Conservation (phyloP, 768 basidiomycete genomes). For the Phaeotremella skinneri region DNA sequence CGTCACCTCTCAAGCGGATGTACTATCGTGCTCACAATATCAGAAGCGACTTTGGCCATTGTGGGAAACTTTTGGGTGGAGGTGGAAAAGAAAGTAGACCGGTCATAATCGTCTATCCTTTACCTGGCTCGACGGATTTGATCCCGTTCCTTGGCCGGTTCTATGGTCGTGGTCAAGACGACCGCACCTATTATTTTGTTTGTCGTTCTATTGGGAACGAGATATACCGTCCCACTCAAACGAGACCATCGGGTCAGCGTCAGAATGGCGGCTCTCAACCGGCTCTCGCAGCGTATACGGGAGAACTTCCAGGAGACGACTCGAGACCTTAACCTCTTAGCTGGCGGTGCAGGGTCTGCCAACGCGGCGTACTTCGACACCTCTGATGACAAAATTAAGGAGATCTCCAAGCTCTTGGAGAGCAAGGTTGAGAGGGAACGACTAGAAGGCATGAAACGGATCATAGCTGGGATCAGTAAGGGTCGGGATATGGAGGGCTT, state of each 20-base stretch:
- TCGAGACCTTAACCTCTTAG: slow-evolving; percentile 44
- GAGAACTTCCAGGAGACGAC: slow-evolving; percentile 52
- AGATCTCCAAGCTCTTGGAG: slow-evolving; percentile 82
- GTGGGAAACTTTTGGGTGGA: background rate
- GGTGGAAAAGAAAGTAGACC: background rate
- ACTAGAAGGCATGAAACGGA: slow-evolving; percentile 88
- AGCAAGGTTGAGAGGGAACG: slow-evolving; percentile 85
- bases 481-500: slow-evolving; percentile 85
- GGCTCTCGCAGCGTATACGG: slow-evolving; percentile 46
- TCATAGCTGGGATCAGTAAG: slow-evolving; percentile 93
- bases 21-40: slow-evolving; percentile 34
- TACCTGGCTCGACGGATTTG: background rate
- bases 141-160: background rate
- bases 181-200: no score
- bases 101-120: background rate
- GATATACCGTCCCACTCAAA: no score
- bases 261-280: slow-evolving; percentile 44
- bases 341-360: slow-evolving; percentile 25
- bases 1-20: background rate
- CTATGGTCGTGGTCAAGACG: no score
- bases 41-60: slow-evolving; percentile 43
- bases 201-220: no score
- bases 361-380: slow-evolving; percentile 46
- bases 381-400: slow-evolving; percentile 74
- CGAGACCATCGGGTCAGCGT: background rate